Evolutionary conservation across 2,329 filamentous ascomycete genomes (phyloP), one percentile per base, ranked within the genome.

Genomic region (Fusarium sp.): DNA sequence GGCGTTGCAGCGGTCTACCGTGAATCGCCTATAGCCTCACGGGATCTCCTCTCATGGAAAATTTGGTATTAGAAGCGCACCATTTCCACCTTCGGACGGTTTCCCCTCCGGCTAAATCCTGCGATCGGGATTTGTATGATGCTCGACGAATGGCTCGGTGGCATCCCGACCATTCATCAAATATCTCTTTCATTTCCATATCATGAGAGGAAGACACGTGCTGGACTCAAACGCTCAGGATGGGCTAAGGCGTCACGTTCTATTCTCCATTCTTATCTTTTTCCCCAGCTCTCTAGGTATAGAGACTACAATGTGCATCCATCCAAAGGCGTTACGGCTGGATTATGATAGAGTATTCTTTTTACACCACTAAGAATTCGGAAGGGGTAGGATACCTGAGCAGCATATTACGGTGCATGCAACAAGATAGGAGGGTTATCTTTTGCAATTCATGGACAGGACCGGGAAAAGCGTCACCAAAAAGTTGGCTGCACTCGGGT

Each of bases 1-100:
- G 79, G 96, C 96, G 31, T 85, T 99, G 66, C 91, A 92, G 76
- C 87, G 92, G 75, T 97, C 93, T 78, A 92, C 91, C 54, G 86
- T 94, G 80, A 87, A 89, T 76, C 77, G 76, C 28, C 60, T 69
- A 57, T 78, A 74, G 60, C 59, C 63, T 58, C 28, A 39, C 36
- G 51, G 28, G 22, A 31, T 49, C 17, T 39, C 51, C 44, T 60
- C 48, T 52, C 39, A 59, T 45, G 52, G 46, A 15, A n/a, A 18
- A 5, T 13, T 11, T 50, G 48, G 34, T 20, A 31, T 62, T 48
- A 42, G 49, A 36, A 49, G 46, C 28, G 20, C 28, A 44, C 39
- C 40, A 45, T 39, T 8, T 28, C 24, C 14, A 28, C 34, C 15
- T 17, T 31, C 38, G 42, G 33, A 49, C 26, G 36, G n/a, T 17